Evolutionary conservation across 2,329 filamentous ascomycete species (phyloP).

Genomic region (Trematosphaeria pertusa): DNA sequence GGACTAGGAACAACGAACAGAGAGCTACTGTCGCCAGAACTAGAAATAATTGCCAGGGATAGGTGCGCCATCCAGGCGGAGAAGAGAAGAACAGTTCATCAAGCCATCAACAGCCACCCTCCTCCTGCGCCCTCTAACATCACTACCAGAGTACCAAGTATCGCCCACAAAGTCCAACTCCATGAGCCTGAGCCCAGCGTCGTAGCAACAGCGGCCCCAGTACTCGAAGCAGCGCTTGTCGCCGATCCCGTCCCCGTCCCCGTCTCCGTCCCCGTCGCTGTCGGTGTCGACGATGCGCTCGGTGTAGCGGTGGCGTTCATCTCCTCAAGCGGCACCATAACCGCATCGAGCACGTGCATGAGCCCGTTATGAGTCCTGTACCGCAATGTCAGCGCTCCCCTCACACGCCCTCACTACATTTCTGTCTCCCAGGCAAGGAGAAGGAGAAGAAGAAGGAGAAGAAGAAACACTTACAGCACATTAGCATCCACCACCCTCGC

Average conservation of each 20-base stretch:
- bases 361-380: slow-evolving; percentile 28
- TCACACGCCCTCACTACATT: neutral
- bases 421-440: too few species aligned
- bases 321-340: slow-evolving; percentile 27
- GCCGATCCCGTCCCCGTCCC: slow-evolving; percentile 3
- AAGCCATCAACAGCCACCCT: neutral
- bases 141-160: neutral
- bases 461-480: slow-evolving; percentile 23
- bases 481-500: slow-evolving; percentile 30
- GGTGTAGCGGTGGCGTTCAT: slow-evolving; percentile 15
- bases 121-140: neutral
- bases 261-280: slow-evolving; percentile 13
- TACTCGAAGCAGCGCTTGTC: neutral
- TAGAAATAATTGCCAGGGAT: too few species aligned
- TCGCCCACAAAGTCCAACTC: slow-evolving; percentile 2
- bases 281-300: slow-evolving; percentile 12
- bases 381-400: neutral
- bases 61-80: too few species aligned
- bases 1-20: too few species aligned
- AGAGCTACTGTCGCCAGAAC: too few species aligned
- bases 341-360: slow-evolving; percentile 27
- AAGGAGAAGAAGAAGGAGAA: too few species aligned
- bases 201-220: neutral
- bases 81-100: neutral
- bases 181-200: too few species aligned